These are phyloP conservation scores for Coemansia sp. DNA, from an alignment of 192 early-diverging fungal species.

Conservation along the genomic window DNA sequence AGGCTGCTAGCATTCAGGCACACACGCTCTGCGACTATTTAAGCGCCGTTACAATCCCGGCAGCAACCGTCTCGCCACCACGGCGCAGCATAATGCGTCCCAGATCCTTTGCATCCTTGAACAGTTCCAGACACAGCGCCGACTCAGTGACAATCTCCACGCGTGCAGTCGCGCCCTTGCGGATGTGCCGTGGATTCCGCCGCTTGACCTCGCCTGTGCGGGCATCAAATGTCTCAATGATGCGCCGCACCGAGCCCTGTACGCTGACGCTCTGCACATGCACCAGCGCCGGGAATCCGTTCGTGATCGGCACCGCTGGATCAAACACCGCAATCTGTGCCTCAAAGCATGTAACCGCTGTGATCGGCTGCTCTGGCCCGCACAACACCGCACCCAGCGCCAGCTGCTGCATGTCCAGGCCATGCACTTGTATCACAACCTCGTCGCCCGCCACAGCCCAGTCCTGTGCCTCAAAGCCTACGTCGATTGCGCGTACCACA, in stretches of 20 bases:
- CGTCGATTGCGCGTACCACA: conserved; percentile 74
- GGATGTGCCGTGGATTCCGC: conserved; percentile 69
- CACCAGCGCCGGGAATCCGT: conserved; percentile 83
- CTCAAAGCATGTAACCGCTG: conserved; percentile 70
- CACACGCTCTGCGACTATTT: conserved; percentile 1
- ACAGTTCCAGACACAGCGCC: conserved; percentile 82
- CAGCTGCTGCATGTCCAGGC: conserved; percentile 41
- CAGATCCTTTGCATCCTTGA: conserved; percentile 81
- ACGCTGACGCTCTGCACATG: conserved; percentile 84
- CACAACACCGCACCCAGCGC: conserved; percentile 87
- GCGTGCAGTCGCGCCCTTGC: conserved; percentile 66
- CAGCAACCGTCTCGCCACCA: conserved; percentile 83
- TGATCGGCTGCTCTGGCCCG: conserved; percentile 63
- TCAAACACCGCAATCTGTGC: conserved; percentile 96
- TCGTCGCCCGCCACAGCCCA: conserved; percentile 97
- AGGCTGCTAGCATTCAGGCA: too few relatives aligned
- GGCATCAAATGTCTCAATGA: conserved; percentile 78
- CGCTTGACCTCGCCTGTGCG: conserved; percentile 80
- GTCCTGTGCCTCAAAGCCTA: conserved; percentile 63
- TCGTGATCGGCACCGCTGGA: conserved; percentile 84
- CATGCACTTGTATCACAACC: conserved; percentile 69
- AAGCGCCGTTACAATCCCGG: conserved; percentile 69
- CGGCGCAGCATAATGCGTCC: conserved; percentile 86
- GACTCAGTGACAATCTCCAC: conserved; percentile 75
- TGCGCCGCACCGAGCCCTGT: conserved; percentile 68